Conservation (phyloP, 345 rosid genomes). For the Arabidopsis suecica region DNA sequence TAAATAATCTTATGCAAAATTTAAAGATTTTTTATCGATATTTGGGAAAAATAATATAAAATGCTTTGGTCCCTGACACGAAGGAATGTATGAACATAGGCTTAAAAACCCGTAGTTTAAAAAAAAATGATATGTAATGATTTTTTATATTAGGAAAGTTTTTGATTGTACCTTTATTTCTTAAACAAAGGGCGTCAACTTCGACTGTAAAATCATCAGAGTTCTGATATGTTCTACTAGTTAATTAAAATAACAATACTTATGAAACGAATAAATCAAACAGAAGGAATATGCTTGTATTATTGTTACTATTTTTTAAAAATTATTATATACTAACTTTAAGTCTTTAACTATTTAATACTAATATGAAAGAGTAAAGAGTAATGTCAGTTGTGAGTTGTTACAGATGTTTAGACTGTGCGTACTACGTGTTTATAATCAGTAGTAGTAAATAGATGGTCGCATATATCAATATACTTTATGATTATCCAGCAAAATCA, state of each 20-base stretch:
- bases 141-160: background rate
- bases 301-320: background rate
- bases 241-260: no score
- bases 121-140: no score
- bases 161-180: background rate
- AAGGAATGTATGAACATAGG: no score
- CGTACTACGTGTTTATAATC: background rate
- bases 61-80: no score
- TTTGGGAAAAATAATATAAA: no score
- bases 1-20: no score
- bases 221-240: no score
- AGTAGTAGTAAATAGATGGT: background rate
- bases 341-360: background rate
- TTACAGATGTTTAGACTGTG: conserved; percentile 16
- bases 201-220: background rate
- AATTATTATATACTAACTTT: background rate
- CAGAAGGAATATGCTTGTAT: conserved; percentile 14
- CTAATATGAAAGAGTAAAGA: background rate
- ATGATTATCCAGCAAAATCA: background rate
- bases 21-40: no score
- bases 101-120: no score
- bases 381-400: background rate
- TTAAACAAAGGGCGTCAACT: no score
- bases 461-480: background rate
- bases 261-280: conserved; percentile 8